These are phyloP conservation scores for Thelephora aurantiotincta DNA, from an alignment of 768 basidiomycete species.

Conservation along the genomic window DNA sequence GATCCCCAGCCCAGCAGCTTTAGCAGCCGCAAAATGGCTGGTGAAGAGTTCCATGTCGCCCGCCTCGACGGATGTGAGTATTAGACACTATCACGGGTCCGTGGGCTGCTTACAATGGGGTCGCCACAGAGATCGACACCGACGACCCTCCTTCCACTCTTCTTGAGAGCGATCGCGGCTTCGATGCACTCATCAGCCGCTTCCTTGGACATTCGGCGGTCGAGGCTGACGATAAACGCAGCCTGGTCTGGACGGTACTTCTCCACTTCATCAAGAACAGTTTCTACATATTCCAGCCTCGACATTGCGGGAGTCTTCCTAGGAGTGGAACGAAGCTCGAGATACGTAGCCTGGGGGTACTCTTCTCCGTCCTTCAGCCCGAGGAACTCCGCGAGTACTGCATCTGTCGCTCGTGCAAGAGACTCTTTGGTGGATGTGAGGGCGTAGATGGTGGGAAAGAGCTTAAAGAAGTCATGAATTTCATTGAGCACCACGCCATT, in stretches of 20 bases:
- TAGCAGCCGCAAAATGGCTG: conserved; percentile 37
- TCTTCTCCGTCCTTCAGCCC: conserved; percentile 10
- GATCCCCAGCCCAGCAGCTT: conserved; percentile 47
- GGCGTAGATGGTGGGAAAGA: conserved; percentile 72
- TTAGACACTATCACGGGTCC: not conserved
- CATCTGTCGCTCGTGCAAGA: conserved; percentile 40
- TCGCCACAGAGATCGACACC: conserved; percentile 77
- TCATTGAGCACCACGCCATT: conserved; percentile 30
- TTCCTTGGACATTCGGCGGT: conserved; percentile 44
- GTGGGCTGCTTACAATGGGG: conserved; percentile 26
- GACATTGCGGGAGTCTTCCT: conserved; percentile 43
- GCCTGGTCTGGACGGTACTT: conserved; percentile 34
- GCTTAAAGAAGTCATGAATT: conserved; percentile 56
- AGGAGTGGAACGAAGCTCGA: conserved; percentile 80
- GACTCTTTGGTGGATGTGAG: conserved; percentile 48
- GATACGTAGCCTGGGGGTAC: conserved; percentile 45
- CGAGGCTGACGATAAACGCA: conserved; percentile 62
- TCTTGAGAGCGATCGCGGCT: conserved; percentile 39
- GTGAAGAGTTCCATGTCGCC: conserved; percentile 42
- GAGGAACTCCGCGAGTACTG: conserved; percentile 56
- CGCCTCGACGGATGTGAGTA: conserved; percentile 17
- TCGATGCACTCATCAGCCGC: conserved; percentile 42
- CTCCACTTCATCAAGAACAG: conserved; percentile 54
- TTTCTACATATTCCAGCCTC: conserved; percentile 42
- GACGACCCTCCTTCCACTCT: conserved; percentile 47